Conservation (phyloP, 345 rosid genomes). For the Eutrema heterophyllum region DNA sequence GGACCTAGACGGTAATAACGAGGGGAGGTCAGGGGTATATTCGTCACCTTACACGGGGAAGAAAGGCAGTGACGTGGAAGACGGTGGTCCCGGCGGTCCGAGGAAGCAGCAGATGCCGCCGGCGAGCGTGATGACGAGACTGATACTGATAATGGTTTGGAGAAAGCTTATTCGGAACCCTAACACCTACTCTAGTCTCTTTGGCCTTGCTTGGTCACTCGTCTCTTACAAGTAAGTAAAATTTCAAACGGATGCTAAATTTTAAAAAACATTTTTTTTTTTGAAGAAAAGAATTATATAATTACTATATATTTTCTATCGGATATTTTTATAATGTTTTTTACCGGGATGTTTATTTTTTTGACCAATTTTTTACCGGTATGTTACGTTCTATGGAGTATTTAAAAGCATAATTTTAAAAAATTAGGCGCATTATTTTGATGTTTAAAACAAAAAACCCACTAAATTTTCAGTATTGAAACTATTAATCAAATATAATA, state of each 20-base stretch:
- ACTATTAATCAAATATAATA: not conserved
- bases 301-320: too few species aligned
- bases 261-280: too few species aligned
- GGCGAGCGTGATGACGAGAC: conserved; percentile 66
- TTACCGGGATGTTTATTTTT: too few species aligned
- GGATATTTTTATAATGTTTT: too few species aligned
- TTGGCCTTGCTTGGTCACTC: conserved; percentile 70
- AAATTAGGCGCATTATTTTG: too few species aligned
- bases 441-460: too few species aligned
- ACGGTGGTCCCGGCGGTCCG: conserved; percentile 29
- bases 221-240: conserved; percentile 47
- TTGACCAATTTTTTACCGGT: too few species aligned
- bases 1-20: conserved; percentile 44
- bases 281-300: too few species aligned
- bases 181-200: conserved; percentile 66
- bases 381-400: too few species aligned
- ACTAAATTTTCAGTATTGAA: too few species aligned
- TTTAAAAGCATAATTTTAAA: too few species aligned
- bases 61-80: conserved; percentile 40
- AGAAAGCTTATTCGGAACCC: conserved; percentile 74
- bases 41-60: conserved; percentile 47
- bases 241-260: too few species aligned
- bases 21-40: conserved; percentile 34
- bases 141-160: conserved; percentile 73
- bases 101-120: conserved; percentile 67